Base-by-base conservation (phyloP, 1,139 yeast genomes). In the Blastobotrys raffinosifermentans region DNA sequence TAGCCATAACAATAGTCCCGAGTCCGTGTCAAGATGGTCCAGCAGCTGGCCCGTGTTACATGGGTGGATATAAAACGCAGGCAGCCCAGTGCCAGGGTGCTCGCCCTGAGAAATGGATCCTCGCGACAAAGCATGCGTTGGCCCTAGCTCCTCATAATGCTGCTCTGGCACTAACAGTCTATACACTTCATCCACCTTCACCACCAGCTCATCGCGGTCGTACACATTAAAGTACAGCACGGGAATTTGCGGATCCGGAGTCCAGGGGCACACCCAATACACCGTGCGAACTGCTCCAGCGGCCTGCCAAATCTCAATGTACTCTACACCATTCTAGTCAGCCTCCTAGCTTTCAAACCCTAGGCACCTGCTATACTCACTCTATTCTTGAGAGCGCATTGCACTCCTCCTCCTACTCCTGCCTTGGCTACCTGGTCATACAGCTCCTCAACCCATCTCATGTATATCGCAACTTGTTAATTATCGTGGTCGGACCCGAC, bases 61-160 rank as follows among this genome's bases (percentile, higher is more conserved):
- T 7, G 69, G 69, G 39, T 64, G 69, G 13, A 65, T 34, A 41
- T 45, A 62, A 41, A 60, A 56, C 7, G 51, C 44, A 1, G 65
- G 64, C 21, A 51, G 39, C 3, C 58, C 58, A 22, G 50, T 41
- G 3, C 45, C 25, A 8, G 68, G 67, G 39, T 60, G 65, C 33
- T 55, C 63, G 2, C 58, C 56, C 29, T 57, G 64, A 9, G 61
- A 45, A n/a, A 53, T 29, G 21, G 44, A 46, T 4, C 33, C 46
- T 36, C 16, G 16, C 15, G 11, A 6, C 6, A 25, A 14, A 6
- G 7, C 7, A n/a, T 25, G 14, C 15, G 27, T 8, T n/a, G 6
- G 7, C 10, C 7, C 7, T 14, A 8, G 27, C 13, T 8, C 27
- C 27, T 25, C 14, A n/a, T 25, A 25, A n/a, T 25, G 11, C 5